These are phyloP conservation scores for Begonia peltatifolia DNA, from an alignment of 306 rosid species.

Conservation along the genomic window DNA sequence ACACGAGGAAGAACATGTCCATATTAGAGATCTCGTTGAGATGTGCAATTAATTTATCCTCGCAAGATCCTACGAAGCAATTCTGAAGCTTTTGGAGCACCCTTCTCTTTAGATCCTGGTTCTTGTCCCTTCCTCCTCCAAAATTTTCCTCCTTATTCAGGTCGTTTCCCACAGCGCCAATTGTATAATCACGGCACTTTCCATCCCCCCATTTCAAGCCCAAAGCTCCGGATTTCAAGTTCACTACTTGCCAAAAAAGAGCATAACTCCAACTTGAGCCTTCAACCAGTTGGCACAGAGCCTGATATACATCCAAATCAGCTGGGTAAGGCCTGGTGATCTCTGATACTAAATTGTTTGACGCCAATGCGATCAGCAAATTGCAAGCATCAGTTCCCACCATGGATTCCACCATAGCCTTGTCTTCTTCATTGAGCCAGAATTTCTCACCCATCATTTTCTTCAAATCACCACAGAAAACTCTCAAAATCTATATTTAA, in stretches of 20 bases:
- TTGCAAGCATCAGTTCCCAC: conserved; percentile 71
- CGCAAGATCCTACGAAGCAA: conserved; percentile 31
- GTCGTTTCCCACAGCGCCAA: conserved; percentile 11
- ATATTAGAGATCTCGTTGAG: conserved; percentile 40
- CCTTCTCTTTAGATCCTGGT: conserved; percentile 34
- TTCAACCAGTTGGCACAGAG: conserved; percentile 49
- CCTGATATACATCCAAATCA: conserved; percentile 31
- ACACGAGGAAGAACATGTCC: conserved; percentile 59
- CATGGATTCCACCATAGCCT: conserved; percentile 61
- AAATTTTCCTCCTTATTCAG: conserved; percentile 11
- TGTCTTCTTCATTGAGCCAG: conserved; percentile 64
- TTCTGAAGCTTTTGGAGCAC: conserved; percentile 65
- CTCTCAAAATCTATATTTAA: background rate
- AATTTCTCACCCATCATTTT: conserved; percentile 47
- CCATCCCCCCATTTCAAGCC: conserved; percentile 78
- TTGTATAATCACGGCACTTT: conserved; percentile 32
- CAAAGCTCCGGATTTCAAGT: conserved; percentile 61
- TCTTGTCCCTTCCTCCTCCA: conserved; percentile 26
- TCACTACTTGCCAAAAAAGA: conserved; percentile 66
- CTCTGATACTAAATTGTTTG: conserved; percentile 36
- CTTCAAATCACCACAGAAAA: background rate
- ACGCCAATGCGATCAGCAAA: conserved; percentile 44
- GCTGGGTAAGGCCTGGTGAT: conserved; percentile 20
- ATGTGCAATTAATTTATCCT: conserved; percentile 26
- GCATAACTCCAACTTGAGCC: conserved; percentile 67